Base-by-base conservation (phyloP, 345 rosid genomes). In the Syzygium aromaticum region DNA sequence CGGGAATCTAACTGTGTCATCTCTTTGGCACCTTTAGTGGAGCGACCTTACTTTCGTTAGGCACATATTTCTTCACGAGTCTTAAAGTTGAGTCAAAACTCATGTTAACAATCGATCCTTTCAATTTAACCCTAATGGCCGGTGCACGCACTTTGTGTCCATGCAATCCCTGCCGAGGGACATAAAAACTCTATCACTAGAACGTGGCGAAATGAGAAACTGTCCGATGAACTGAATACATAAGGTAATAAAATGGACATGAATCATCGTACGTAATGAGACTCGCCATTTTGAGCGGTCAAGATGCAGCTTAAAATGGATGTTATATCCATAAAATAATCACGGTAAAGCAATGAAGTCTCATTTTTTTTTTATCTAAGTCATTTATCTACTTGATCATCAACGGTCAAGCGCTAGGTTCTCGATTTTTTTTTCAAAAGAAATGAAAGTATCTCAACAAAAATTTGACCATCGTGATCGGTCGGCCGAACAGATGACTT, bases 251-350 rank as follows among this genome's bases (percentile, higher is more conserved):
- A 19, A 33, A 67, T 67, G 2, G 43, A 5, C 0, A 33, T 33
- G 22, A 8, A 33, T 33, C 7, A 67, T 17, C 2, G 1, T 9
- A 73, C 0, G 6, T 19, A 49, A 33, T 0, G 1, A 1, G 7
- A 5, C 3, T 9, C 7, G 1, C 1, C 9, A 73, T 33, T 33
- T 19, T 33, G 3, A 33, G 33, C 14, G 16, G 5, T n/a, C 0
- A n/a, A n/a, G 0, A 14, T 64, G 22, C 12, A 2, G 1, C 0
- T 30, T 16, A 30, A 3, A 30, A 8, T 59, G 0, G 0, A 11
- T 2, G 52, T 4, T 30, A 0, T 64, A 8, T 64, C 16, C 38
- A 9, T 30, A 8, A 30, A 30, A 64, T 64, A 64, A 15, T 16
- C 1, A 30, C 23, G 5, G 1, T 8, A 9, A 11, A 16, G 22